Evolutionary conservation across 1,139 yeast genomes (phyloP).

Genomic region (Taphrina sp.): DNA sequence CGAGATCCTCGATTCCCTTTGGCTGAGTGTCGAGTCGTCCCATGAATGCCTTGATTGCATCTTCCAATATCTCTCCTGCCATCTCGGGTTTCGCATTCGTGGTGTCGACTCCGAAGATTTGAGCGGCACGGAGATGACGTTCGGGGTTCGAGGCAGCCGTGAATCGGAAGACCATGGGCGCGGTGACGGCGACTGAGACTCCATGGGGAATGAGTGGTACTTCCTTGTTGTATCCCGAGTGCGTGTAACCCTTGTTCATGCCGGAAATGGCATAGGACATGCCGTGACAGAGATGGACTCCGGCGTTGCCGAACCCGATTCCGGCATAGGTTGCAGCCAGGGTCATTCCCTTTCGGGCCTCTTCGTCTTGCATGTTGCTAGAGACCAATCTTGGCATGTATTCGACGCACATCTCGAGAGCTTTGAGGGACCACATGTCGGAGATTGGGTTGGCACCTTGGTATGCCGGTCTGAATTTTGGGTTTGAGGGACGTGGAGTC

Average conservation of each 20-base stretch:
- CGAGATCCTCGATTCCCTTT: slow-evolving; percentile 45
- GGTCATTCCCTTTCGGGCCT: slow-evolving; percentile 47
- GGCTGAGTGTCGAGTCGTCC: slow-evolving; percentile 46
- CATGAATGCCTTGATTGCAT: slow-evolving; percentile 45
- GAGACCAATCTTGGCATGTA: slow-evolving; percentile 47
- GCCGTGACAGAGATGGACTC: slow-evolving; percentile 49
- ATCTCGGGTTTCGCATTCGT: slow-evolving; percentile 45
- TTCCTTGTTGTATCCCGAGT: slow-evolving; percentile 47
- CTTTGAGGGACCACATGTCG: slow-evolving; percentile 47
- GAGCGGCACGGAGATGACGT: slow-evolving; percentile 47
- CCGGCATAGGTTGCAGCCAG: slow-evolving; percentile 50
- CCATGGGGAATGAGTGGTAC: slow-evolving; percentile 49
- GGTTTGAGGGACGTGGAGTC: slow-evolving; percentile 46
- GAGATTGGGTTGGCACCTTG: slow-evolving; percentile 50
- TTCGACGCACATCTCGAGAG: slow-evolving; percentile 46
- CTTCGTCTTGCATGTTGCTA: slow-evolving; percentile 45
- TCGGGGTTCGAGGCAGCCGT: slow-evolving; percentile 49
- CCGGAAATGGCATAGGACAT: slow-evolving; percentile 47
- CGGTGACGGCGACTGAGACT: slow-evolving; percentile 48
- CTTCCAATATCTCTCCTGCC: slow-evolving; percentile 47
- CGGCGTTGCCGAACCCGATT: slow-evolving; percentile 49
- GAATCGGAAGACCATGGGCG: slow-evolving; percentile 48
- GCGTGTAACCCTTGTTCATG: slow-evolving; percentile 46
- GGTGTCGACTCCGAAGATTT: slow-evolving; percentile 46
- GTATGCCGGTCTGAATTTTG: slow-evolving; percentile 47